phyloP scores from a whole-genome alignment of 176 grass and related monocot genomes.

The Oryza glumipatula region DNA sequence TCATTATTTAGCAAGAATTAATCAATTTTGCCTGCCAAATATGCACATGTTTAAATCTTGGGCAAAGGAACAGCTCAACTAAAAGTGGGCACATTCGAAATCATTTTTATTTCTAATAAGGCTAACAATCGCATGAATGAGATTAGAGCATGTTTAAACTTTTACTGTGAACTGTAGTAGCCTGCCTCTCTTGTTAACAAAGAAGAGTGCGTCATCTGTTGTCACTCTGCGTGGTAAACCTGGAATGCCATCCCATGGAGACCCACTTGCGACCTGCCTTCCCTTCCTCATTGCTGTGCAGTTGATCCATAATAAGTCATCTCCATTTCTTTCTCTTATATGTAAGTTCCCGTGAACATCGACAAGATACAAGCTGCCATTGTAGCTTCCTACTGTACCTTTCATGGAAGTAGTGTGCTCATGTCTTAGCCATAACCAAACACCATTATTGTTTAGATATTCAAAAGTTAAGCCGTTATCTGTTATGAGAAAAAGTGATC shows the following conservation, averaged over 20 bases:
- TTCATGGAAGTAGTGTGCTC: slow-evolving; percentile 68
- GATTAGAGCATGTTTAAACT: slow-evolving; percentile 38
- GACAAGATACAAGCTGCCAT: slow-evolving; percentile 87
- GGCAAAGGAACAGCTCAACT: neutral
- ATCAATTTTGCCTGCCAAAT: neutral
- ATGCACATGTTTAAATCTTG: slow-evolving; percentile 4
- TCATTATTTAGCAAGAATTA: neutral
- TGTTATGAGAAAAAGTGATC: slow-evolving; percentile 85
- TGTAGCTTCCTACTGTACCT: slow-evolving; percentile 85
- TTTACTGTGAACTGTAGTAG: slow-evolving; percentile 83
- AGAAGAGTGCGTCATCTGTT: slow-evolving; percentile 80
- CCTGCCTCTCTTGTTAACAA: slow-evolving; percentile 85
- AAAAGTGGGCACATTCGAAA: neutral
- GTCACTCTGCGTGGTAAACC: slow-evolving; percentile 59
- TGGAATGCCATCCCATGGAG: slow-evolving; percentile 85
- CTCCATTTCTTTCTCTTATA: slow-evolving; percentile 87
- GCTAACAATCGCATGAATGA: slow-evolving; percentile 7
- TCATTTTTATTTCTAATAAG: slow-evolving; percentile 20
- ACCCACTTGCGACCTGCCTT: slow-evolving; percentile 70
- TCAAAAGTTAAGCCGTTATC: slow-evolving; percentile 76
- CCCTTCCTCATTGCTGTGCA: slow-evolving; percentile 89
- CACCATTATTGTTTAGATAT: slow-evolving; percentile 74
- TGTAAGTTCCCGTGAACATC: slow-evolving; percentile 78
- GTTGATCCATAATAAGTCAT: slow-evolving; percentile 86
- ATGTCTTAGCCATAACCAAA: slow-evolving; percentile 96